phyloP scores from a whole-genome alignment of 305 asterid genomes.

The Fraxinus angustifolia region DNA sequence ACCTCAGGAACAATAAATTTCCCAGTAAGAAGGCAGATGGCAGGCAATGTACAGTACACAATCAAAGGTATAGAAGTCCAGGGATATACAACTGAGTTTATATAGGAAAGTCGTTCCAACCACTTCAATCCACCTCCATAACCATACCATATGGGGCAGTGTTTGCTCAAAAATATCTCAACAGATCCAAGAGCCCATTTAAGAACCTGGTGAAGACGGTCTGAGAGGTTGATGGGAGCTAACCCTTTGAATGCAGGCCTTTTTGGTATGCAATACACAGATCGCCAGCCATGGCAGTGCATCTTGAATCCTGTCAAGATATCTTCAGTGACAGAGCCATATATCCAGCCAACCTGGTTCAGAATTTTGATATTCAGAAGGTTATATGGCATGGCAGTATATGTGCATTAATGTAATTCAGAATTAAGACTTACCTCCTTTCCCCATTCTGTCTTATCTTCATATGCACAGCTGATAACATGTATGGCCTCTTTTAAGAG shows the following conservation, averaged over 20 bases:
- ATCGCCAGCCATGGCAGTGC: slow-evolving; percentile 5
- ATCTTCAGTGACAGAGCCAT: neutral
- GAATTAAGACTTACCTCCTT: neutral
- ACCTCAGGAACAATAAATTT: neutral
- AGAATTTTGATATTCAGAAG: neutral
- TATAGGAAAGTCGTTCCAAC: neutral
- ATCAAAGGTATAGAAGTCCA: neutral
- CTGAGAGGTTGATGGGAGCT: neutral
- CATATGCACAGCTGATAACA: slow-evolving; percentile 1
- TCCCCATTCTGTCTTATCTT: slow-evolving; percentile 5
- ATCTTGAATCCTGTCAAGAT: neutral
- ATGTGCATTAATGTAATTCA: neutral
- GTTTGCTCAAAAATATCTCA: neutral
- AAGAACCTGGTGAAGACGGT: neutral
- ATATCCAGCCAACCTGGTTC: slow-evolving; percentile 10
- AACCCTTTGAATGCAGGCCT: neutral
- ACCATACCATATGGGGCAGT: neutral
- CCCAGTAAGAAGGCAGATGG: neutral
- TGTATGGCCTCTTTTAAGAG: slow-evolving; percentile 6
- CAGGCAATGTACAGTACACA: neutral
- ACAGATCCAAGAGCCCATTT: neutral
- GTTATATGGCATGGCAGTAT: neutral
- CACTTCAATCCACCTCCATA: neutral
- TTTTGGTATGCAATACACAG: neutral
- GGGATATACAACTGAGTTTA: neutral